phyloP scores from a whole-genome alignment of 1,284 basidiomycete species.

The Cerioporus squamosus region DNA sequence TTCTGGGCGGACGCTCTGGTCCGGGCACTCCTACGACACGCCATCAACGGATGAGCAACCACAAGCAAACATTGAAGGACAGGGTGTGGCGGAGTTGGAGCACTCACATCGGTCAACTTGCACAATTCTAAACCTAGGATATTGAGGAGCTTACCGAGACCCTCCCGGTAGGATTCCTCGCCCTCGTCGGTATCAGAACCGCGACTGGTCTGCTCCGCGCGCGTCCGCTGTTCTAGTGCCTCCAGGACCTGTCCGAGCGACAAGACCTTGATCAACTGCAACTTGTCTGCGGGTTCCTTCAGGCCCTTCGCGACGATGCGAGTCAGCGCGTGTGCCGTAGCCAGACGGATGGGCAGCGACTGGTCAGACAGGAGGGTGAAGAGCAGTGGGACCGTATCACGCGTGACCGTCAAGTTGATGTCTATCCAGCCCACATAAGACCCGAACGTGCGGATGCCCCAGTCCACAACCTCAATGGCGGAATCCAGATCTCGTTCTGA shows the following conservation, averaged over 20 bases:
- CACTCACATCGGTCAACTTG: slow-evolving; percentile 81
- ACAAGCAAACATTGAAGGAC: neutral
- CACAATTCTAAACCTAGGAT: slow-evolving; percentile 84
- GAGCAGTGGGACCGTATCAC: slow-evolving; percentile 84
- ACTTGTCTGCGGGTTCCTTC: slow-evolving; percentile 90
- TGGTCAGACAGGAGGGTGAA: slow-evolving; percentile 86
- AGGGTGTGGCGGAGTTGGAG: neutral
- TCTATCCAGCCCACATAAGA: slow-evolving; percentile 99
- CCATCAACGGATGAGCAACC: neutral
- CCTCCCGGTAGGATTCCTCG: slow-evolving; percentile 88
- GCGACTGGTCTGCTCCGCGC: slow-evolving; percentile 67
- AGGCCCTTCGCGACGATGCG: slow-evolving; percentile 92
- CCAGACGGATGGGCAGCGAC: slow-evolving; percentile 80
- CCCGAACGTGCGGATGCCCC: slow-evolving; percentile 89
- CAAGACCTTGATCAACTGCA: slow-evolving; percentile 90
- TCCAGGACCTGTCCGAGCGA: slow-evolving; percentile 83
- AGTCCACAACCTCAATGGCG: slow-evolving; percentile 83
- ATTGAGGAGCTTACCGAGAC: slow-evolving; percentile 86
- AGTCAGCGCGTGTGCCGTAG: slow-evolving; percentile 80
- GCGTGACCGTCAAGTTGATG: slow-evolving; percentile 94
- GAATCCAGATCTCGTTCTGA: slow-evolving; percentile 57
- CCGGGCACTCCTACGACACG: slow-evolving; percentile 58
- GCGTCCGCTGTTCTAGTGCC: slow-evolving; percentile 79
- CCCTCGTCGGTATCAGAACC: slow-evolving; percentile 74
- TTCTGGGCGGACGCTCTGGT: slow-evolving; percentile 67